phyloP scores from a whole-genome alignment of 2,329 filamentous ascomycete genomes.

The Emmonsia crescens region DNA sequence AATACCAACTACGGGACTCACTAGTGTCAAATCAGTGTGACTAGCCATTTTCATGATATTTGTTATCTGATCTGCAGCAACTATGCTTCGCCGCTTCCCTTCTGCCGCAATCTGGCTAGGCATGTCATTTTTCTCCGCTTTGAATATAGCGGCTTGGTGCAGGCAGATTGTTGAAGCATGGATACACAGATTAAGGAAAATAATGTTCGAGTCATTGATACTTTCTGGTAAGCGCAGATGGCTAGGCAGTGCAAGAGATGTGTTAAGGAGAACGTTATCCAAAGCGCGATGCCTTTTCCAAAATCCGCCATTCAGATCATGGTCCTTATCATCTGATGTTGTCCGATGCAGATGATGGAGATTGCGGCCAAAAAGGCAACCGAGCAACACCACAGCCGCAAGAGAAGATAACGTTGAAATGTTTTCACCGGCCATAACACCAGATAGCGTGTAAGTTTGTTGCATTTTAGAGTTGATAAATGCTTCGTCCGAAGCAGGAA shows the following conservation, averaged over 20 bases:
- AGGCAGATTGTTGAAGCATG: constrained; percentile 93
- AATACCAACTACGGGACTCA: constrained; percentile 39
- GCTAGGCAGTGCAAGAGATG: constrained; percentile 68
- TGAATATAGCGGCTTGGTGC: constrained; percentile 97
- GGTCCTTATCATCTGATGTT: constrained; percentile 65
- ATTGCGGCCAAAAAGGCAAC: constrained; percentile 84
- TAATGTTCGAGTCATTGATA: constrained; percentile 66
- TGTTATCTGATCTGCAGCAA: constrained; percentile 85
- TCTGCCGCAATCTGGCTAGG: constrained; percentile 69
- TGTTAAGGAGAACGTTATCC: constrained; percentile 84
- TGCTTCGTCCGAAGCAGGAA: constrained; percentile 74
- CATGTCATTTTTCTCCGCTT: constrained; percentile 79
- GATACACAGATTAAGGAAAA: constrained; percentile 94
- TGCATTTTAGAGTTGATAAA: constrained; percentile 71
- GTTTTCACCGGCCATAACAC: constrained; percentile 51
- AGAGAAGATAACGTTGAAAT: constrained; percentile 64
- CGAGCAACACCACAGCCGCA: constrained; percentile 70
- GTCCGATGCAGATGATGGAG: constrained; percentile 84
- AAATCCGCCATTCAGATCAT: constrained; percentile 84
- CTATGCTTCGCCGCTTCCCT: constrained; percentile 86
- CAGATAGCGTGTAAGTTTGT: constrained; percentile 53
- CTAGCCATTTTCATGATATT: constrained; percentile 93
- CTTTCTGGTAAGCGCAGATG: constrained; percentile 69
- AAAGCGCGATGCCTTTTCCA: constrained; percentile 87
- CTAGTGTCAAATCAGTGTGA: constrained; percentile 71